Percentiles rank a stretch among this genome's conserved stretches.
phyloP scores from a whole-genome alignment of 2,329 filamentous ascomycete genomes.

The Fonsecaea multimorphosa region DNA sequence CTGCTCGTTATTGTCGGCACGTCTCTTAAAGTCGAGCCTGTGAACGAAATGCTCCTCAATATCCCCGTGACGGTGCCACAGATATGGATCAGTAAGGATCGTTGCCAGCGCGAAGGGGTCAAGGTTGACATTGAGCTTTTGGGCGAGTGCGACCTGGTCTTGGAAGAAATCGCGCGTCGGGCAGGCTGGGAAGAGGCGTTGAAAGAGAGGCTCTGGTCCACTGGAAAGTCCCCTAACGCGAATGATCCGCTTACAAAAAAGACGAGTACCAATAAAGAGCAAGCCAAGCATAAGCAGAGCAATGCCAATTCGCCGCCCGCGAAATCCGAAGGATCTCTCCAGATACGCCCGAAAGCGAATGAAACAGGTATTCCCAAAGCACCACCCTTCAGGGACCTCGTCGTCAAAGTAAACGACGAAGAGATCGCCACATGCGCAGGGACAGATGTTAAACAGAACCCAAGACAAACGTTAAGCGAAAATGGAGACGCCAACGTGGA shows the following conservation, averaged over 20 bases:
- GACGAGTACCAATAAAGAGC: not conserved
- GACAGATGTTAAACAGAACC: not conserved
- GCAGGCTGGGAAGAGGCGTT: slow-evolving; percentile 69
- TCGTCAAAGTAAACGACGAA: slow-evolving; percentile 22
- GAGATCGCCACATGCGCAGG: not conserved
- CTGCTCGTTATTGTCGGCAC: slow-evolving; percentile 96
- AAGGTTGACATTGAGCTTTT: slow-evolving; percentile 96
- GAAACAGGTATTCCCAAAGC: not conserved
- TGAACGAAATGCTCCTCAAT: slow-evolving; percentile 86
- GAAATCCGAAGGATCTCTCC: slow-evolving; percentile 18
- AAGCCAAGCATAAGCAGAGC: not conserved
- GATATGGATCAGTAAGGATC: slow-evolving; percentile 70
- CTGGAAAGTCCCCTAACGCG: slow-evolving; percentile 1
- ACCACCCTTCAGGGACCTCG: not conserved
- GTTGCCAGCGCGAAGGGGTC: slow-evolving; percentile 64
- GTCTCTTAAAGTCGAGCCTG: slow-evolving; percentile 91
- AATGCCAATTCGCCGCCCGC: slow-evolving; percentile 1
- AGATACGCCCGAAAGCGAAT: slow-evolving; percentile 20
- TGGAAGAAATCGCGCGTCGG: slow-evolving; percentile 81
- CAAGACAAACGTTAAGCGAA: not conserved
- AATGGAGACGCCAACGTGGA: not conserved
- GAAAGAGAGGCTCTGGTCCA: slow-evolving; percentile 27
- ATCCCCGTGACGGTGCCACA: slow-evolving; percentile 81
- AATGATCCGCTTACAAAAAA: slow-evolving; percentile 4
- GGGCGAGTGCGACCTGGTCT: slow-evolving; percentile 92